Evolutionary conservation across 2,329 filamentous ascomycete species (phyloP).

Genomic region (Aspergillus pseudoviridinutans): DNA sequence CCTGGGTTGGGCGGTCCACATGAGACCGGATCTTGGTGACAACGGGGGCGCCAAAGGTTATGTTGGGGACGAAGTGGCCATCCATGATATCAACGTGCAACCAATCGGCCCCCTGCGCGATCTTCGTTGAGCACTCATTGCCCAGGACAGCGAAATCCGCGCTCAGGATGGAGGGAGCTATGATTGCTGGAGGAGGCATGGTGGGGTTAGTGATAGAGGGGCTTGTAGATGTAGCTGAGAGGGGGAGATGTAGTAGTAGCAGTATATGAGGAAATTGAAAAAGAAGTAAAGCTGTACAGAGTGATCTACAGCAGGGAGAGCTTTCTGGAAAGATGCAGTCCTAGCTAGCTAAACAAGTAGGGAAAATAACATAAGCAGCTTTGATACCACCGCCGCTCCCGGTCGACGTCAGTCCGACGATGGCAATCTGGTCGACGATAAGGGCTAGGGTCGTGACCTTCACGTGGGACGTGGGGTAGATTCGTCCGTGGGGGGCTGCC

Average conservation of each 20-base stretch:
- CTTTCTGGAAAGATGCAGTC: not conserved
- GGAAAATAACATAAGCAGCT: slow-evolving; percentile 1
- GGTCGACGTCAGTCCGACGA: slow-evolving; percentile 22
- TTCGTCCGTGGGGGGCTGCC: not conserved
- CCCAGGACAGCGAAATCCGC: slow-evolving; percentile 91
- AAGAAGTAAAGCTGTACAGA: not conserved
- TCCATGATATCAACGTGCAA: slow-evolving; percentile 98
- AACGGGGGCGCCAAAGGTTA: slow-evolving; percentile 92
- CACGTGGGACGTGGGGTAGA: slow-evolving; percentile 11
- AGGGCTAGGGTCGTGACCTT: slow-evolving; percentile 18
- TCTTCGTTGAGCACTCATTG: slow-evolving; percentile 79
- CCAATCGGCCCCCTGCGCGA: slow-evolving; percentile 84
- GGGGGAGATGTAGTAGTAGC: not conserved
- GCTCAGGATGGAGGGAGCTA: slow-evolving; percentile 95
- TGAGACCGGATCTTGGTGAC: slow-evolving; percentile 89
- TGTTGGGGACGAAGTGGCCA: slow-evolving; percentile 97
- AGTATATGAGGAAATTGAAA: not conserved
- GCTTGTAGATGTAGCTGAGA: not conserved
- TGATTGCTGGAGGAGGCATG: slow-evolving; percentile 90
- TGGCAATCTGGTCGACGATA: slow-evolving; percentile 11
- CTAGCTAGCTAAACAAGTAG: not conserved
- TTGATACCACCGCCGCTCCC: slow-evolving; percentile 16
- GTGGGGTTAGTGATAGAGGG: slow-evolving; percentile 17
- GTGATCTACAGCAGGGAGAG: not conserved
- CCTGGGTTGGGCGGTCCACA: slow-evolving; percentile 68